These are phyloP conservation scores for Didymella sp. DNA, from an alignment of 2,329 filamentous ascomycete genomes.

Conservation along the genomic window DNA sequence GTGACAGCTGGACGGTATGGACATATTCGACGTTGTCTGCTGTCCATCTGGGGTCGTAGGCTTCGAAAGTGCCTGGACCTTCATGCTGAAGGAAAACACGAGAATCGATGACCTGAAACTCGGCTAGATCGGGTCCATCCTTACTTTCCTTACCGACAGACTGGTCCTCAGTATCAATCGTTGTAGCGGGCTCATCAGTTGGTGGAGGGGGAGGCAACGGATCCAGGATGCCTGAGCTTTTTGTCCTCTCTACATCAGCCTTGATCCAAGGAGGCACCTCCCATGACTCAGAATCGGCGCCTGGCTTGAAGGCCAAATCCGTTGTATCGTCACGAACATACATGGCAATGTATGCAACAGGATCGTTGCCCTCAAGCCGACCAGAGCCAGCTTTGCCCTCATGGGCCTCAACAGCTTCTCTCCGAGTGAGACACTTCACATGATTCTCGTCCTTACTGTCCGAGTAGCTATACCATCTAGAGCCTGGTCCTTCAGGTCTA, in stretches of 20 bases:
- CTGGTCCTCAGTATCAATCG: slow-evolving; percentile 13
- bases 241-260: slow-evolving; percentile 38
- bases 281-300: slow-evolving; percentile 57
- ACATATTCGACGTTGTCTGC: slow-evolving; percentile 22
- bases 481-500: slow-evolving; percentile 62
- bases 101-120: slow-evolving; percentile 47
- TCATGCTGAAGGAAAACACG: slow-evolving; percentile 44
- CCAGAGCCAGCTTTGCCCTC: slow-evolving; percentile 55
- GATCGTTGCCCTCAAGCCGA: slow-evolving; percentile 52
- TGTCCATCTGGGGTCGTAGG: slow-evolving; percentile 39
- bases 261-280: slow-evolving; percentile 52
- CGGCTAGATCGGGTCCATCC: slow-evolving; percentile 20
- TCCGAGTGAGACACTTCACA: slow-evolving; percentile 64
- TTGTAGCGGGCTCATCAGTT: slow-evolving; percentile 9
- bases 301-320: slow-evolving; percentile 46
- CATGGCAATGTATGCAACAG: slow-evolving; percentile 62
- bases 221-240: slow-evolving; percentile 21
- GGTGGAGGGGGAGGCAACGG: slow-evolving; percentile 22
- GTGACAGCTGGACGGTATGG: slow-evolving; percentile 31
- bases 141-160: neutral
- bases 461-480: slow-evolving; percentile 66
- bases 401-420: slow-evolving; percentile 60
- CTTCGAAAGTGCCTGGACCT: slow-evolving; percentile 48
- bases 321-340: slow-evolving; percentile 62
- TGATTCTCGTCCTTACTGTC: slow-evolving; percentile 61